phyloP scores from a whole-genome alignment of 2,329 filamentous ascomycete species.

The Diaporthe humulicola region DNA sequence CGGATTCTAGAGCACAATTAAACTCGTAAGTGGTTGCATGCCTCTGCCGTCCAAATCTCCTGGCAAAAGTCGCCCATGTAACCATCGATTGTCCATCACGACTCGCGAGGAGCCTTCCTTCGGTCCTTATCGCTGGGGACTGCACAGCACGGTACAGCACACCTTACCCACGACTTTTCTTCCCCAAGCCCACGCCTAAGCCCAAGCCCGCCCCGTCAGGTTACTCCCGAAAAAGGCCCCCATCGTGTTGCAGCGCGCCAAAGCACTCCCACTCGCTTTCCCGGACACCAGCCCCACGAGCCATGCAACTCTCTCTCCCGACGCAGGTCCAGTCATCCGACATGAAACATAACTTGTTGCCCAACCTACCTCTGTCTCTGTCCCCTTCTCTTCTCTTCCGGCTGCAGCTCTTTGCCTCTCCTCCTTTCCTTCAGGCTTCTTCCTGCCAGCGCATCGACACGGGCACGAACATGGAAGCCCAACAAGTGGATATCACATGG shows the following conservation, averaged over 20 bases:
- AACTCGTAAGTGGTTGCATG: slow-evolving; percentile 34
- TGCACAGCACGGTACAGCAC: background rate
- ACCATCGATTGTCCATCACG: background rate
- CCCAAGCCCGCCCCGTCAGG: slow-evolving; percentile 11
- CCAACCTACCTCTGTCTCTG: background rate
- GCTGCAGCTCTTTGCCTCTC: background rate
- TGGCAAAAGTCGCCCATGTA: slow-evolving; percentile 23
- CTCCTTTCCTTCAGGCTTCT: background rate
- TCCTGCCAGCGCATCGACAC: slow-evolving; percentile 22
- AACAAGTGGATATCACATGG: slow-evolving; percentile 13
- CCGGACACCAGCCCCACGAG: slow-evolving; percentile 8
- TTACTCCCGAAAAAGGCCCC: slow-evolving; percentile 17
- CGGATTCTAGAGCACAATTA: slow-evolving; percentile 25
- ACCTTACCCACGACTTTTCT: slow-evolving; percentile 30
- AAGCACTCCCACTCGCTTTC: slow-evolving; percentile 9
- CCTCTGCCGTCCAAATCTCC: slow-evolving; percentile 22
- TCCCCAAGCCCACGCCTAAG: background rate
- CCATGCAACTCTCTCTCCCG: slow-evolving; percentile 21
- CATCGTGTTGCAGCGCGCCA: slow-evolving; percentile 26
- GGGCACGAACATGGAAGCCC: background rate
- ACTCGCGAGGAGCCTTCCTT: slow-evolving; percentile 19
- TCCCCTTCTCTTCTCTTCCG: background rate
- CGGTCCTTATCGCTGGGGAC: background rate
- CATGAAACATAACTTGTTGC: slow-evolving; percentile 9
- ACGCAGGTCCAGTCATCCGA: slow-evolving; percentile 19